Base-by-base conservation (phyloP, 2,329 filamentous ascomycete species). In the Hymenoscyphus linearis region DNA sequence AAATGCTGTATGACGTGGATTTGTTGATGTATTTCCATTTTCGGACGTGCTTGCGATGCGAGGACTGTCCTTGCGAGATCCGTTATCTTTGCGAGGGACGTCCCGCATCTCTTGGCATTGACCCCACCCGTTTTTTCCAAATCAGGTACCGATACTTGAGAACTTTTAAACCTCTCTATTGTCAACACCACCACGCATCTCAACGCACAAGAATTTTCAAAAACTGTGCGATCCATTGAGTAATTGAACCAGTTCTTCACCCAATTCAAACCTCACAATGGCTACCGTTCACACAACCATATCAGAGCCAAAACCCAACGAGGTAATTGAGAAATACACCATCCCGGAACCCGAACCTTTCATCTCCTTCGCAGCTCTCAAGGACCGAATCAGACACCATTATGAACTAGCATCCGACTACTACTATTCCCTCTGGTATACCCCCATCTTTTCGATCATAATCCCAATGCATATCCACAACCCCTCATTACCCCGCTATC, bases 371-470 rank as follows among this genome's bases (percentile, higher is more conserved):
- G 62, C 65, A 57, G 65, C 68, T 2, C 60, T 70, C 16, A 71
- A 71, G 60, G 68, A 66, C 10, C 62, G 69, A 13, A 71, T 70
- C n/a, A 83, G 82, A 74, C 76, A 79, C 62, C 84, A 86, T 69
- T 86, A 86, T 65, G 82, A 85, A 64, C 76, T 85, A 16, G 80
- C 82, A 27, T 84, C 81, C 58, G 82, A 85, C 67, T 85, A 86
- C 70, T 86, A 86, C 66, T 78, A 85, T 64, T 83, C 78, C 36
- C 75, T 86, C 22, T 86, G 83, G 83, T 85, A 76, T 52, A 68
- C 44, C 18, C 18, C 44, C 44, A 4, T 18, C 37, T 44, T 6
- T n/a, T n/a, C 12, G n/a, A 44, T 18, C 18, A 2, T 18, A 50
- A 50, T 25, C 2, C 18, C 44, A 14, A 4, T 5, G 16, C 18